These are phyloP conservation scores for Pyrenophora graminea DNA, from an alignment of 2,329 filamentous ascomycete genomes.

Conservation along the genomic window DNA sequence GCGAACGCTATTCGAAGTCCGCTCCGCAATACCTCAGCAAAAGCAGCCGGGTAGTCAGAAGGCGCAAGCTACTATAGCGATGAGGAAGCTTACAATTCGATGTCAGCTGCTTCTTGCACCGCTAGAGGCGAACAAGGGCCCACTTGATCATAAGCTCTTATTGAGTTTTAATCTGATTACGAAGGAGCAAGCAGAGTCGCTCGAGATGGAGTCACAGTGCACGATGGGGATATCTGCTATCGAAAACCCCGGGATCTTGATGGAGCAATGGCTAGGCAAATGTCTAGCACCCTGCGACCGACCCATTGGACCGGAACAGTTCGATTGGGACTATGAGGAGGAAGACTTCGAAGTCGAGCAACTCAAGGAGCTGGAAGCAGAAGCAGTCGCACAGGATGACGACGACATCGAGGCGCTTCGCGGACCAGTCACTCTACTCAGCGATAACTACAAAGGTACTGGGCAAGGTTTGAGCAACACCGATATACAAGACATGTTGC, in stretches of 20 bases:
- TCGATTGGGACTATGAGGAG: constrained; percentile 62
- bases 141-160: constrained; percentile 51
- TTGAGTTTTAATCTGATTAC: constrained; percentile 62
- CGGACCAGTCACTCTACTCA: constrained; percentile 38
- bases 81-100: constrained; percentile 43
- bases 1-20: constrained; percentile 68
- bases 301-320: constrained; percentile 53
- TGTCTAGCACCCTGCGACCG: constrained; percentile 53
- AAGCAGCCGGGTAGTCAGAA: constrained; percentile 47
- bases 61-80: constrained; percentile 44
- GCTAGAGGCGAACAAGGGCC: constrained; percentile 24
- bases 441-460: constrained; percentile 48
- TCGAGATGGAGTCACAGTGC: constrained; percentile 55
- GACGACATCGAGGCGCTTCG: constrained; percentile 51
- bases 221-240: constrained; percentile 46
- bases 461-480: constrained; percentile 26
- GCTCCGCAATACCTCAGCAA: constrained; percentile 32
- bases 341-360: constrained; percentile 65
- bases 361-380: constrained; percentile 64
- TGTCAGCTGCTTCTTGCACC: constrained; percentile 36
- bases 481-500: constrained; percentile 46
- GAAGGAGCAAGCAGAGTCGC: constrained; percentile 64
- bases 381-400: constrained; percentile 58
- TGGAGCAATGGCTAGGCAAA: constrained; percentile 64
- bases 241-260: constrained; percentile 37